Base-by-base conservation (phyloP, 768 basidiomycete species). In the Leccinum fibrillosum region DNA sequence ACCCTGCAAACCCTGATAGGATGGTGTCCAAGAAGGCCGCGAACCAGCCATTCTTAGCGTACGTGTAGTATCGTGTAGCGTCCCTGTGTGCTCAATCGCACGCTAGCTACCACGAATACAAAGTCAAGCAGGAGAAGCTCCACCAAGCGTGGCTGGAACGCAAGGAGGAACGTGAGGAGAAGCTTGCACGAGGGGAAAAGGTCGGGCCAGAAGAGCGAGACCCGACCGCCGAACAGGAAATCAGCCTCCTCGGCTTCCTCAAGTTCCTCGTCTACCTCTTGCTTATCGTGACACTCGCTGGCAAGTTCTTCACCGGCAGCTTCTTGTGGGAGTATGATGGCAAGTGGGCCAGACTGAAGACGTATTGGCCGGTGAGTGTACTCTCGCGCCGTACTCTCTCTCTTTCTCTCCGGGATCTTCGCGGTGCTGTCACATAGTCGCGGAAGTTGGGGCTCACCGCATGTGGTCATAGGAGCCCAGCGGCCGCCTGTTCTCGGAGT, bases 221-320 rank as follows among this genome's bases (percentile, higher is more conserved):
- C 68, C 90, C 90, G 10, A 89, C 88, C 8, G 85, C 78, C 35
- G 76, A 85, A 58, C 77, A 78, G 59, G 88, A 89, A 73, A 80
- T 92, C 48, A 86, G 85, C 51, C 60, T 85, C 39, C 67, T 82
- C 32, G 86, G 83, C 23, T 68, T 92, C 49, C 72, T 92, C 68
- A 91, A 89, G 71, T 87, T 91, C 69, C 62, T 90, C 37, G 58
- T 89, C 51, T 82, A 83, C 62, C 52, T 82, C 2, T 53, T 85
- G 21, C 63, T 90, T 52, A 72, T 85, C 60, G 59, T 81, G 39
- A 66, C 83, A 1, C 76, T 92, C 30, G 80, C 86, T 35, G 88
- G 93, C 54, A 89, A 89, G 69, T 93, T 95, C 73, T 76, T 95
- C 68, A 91, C 91, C 0, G 90, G 88, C n/a, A 91, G 87, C 68